Percentiles rank a stretch among this genome's conserved stretches.
Conservation (phyloP, 2,329 filamentous ascomycete genomes). For the Drechslerella dactyloides region DNA sequence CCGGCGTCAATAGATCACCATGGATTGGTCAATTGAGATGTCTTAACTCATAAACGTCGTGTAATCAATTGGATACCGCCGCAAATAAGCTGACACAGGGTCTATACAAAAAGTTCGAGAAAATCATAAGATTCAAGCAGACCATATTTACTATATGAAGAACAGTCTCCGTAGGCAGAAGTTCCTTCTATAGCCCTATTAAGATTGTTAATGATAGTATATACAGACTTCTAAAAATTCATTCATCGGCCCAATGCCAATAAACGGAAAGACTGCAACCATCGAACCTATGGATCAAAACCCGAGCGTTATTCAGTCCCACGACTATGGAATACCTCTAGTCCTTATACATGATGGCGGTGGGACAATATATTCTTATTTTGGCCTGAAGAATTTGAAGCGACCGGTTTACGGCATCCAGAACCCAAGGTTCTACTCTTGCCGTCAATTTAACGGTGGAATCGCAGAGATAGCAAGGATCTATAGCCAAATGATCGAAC, state of each 20-base stretch:
- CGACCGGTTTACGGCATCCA: slow-evolving; percentile 52
- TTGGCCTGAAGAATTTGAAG: slow-evolving; percentile 46
- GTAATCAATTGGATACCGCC: neutral
- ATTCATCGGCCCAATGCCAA: slow-evolving; percentile 8
- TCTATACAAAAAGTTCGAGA: neutral
- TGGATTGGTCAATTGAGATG: neutral
- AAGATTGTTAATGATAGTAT: neutral
- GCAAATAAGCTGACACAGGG: slow-evolving; percentile 1
- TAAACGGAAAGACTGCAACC: slow-evolving; percentile 25
- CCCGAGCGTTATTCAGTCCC: slow-evolving; percentile 41
- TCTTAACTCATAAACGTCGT: neutral
- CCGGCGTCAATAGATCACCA: neutral
- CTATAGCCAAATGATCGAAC: slow-evolving; percentile 50
- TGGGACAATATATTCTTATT: slow-evolving; percentile 54
- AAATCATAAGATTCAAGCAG: neutral
- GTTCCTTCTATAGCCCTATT: neutral
- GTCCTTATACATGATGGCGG: slow-evolving; percentile 66
- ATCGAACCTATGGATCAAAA: slow-evolving; percentile 56
- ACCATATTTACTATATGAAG: neutral
- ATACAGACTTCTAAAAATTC: neutral
- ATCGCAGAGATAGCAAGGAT: slow-evolving; percentile 52
- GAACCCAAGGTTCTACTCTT: slow-evolving; percentile 52
- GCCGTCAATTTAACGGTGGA: slow-evolving; percentile 47
- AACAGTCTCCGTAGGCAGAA: neutral
- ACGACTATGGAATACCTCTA: slow-evolving; percentile 55